A percentile compares a stretch with the other conserved stretches of the same genome.
phyloP scores from a whole-genome alignment of 108 stramenopile genomes.

The Fragilaria radians region DNA sequence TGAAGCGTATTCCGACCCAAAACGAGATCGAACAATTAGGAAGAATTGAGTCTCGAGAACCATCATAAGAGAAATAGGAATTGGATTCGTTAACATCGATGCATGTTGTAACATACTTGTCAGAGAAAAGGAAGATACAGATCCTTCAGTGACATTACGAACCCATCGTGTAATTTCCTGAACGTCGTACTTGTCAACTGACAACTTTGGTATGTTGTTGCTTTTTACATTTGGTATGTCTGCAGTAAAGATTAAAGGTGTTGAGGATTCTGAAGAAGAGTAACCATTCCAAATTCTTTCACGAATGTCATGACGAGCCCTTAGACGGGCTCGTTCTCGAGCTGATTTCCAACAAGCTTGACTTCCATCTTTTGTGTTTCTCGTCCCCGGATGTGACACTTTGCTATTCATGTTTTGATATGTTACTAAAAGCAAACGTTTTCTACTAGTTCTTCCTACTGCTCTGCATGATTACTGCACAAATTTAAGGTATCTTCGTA shows the following conservation, averaged over 20 bases:
- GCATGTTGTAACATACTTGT: constrained; percentile 20
- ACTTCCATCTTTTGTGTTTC: constrained; percentile 9
- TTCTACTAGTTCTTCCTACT: too few relatives aligned
- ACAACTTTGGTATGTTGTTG: neutral
- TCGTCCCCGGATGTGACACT: too few relatives aligned
- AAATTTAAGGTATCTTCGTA: too few relatives aligned
- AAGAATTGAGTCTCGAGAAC: neutral
- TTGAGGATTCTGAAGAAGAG: neutral
- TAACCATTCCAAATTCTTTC: constrained; percentile 24
- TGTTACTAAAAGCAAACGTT: too few relatives aligned
- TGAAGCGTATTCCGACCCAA: constrained; percentile 27
- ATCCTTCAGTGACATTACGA: constrained; percentile 12
- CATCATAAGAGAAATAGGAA: constrained; percentile 12
- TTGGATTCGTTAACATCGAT: constrained; percentile 9
- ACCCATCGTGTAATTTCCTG: constrained; percentile 1
- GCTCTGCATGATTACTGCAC: too few relatives aligned
- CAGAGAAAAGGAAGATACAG: constrained; percentile 34
- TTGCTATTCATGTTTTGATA: too few relatives aligned
- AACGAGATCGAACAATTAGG: constrained; percentile 30
- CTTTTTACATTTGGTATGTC: constrained; percentile 1
- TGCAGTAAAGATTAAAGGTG: neutral
- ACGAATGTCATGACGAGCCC: constrained; percentile 57
- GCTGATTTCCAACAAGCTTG: constrained; percentile 57
- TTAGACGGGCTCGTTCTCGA: constrained; percentile 56
- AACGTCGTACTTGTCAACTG: neutral